Conservation (phyloP, 2,329 filamentous ascomycete species). For the Calonectria henricotiae region DNA sequence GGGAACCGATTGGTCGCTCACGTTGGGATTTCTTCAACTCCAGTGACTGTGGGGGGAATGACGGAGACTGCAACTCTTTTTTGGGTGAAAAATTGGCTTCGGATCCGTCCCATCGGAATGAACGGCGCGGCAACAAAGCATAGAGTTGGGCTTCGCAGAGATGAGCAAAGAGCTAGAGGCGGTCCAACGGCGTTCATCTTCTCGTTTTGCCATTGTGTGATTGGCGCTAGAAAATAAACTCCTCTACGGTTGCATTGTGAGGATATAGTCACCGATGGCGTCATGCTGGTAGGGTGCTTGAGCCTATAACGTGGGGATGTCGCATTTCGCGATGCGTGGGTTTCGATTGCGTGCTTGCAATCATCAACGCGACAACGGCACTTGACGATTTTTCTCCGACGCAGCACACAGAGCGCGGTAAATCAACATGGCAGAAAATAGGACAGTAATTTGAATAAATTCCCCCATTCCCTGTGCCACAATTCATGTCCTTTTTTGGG, state of each 20-base stretch:
- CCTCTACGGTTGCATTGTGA: constrained; percentile 19
- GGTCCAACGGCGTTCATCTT: neutral
- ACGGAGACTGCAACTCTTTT: neutral
- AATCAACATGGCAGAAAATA: neutral
- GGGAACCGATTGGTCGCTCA: neutral
- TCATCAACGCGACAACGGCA: constrained; percentile 17
- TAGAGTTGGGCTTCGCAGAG: constrained; percentile 14
- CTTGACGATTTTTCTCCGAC: neutral
- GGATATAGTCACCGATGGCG: constrained; percentile 21
- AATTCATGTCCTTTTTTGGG: constrained; percentile 17
- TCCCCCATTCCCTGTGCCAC: neutral
- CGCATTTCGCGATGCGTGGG: constrained; percentile 25
- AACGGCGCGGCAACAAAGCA: neutral
- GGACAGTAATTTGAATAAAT: constrained; percentile 1
- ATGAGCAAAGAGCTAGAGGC: neutral
- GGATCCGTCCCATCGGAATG: constrained; percentile 5
- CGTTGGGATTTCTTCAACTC: neutral
- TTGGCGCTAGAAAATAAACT: constrained; percentile 25
- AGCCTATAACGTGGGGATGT: constrained; percentile 28
- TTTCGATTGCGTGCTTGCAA: constrained; percentile 34
- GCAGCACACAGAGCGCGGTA: neutral
- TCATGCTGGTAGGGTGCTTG: constrained; percentile 23
- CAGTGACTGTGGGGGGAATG: neutral
- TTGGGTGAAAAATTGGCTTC: neutral
- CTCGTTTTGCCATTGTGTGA: neutral